Evolutionary conservation across 768 basidiomycete species (phyloP), one percentile per base, ranked within the genome.

Genomic region (Filobasidium wieringae): DNA sequence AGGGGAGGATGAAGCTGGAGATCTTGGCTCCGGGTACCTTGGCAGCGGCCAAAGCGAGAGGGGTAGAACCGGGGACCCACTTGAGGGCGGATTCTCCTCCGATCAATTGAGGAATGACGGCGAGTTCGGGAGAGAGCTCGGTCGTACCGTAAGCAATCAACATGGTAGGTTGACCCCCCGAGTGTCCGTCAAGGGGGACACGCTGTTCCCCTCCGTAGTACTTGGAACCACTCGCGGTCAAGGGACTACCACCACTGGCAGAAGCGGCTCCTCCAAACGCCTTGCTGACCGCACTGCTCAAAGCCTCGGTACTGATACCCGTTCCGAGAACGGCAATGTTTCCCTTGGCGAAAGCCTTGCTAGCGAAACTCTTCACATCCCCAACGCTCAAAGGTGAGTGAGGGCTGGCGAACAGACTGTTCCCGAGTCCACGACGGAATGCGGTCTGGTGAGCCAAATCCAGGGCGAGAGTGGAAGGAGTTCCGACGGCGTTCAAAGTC

Each of bases 401-500:
- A 15, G 81, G 77, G n/a, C 84, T 77, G 19, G 90, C 85, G 75
- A 88, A 89, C 60, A 96, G 81, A 24, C 92, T 85, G 64, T 86
- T 80, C 66, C 93, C 93, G 66, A 97, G 89, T 15, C 93, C 93
- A 40, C 78, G 79, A 68, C 92, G 89, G 86, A 97, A 99, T 41
- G 93, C 92, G 58, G 92, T 78, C 41, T 80, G 74, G 72, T 97
- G 93, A 4, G 90, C 91, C 34, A 84, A 77, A 68, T 99, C 93
- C 57, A 97, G 62, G 39, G 91, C 91, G 65, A 79, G 78, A 1
- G 80, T 79, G 24, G 80, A 78, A 7, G 88, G 83, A 59, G 85
- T 77, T 47, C 77, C 73, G 43, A 76, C 71, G 14, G 83, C 86
- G 24, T 81, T 76, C 36, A 79, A 73, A 43, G 83, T 76, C 69